Base-by-base conservation (phyloP, 1,284 basidiomycete genomes). In the Ustilago lituana region DNA sequence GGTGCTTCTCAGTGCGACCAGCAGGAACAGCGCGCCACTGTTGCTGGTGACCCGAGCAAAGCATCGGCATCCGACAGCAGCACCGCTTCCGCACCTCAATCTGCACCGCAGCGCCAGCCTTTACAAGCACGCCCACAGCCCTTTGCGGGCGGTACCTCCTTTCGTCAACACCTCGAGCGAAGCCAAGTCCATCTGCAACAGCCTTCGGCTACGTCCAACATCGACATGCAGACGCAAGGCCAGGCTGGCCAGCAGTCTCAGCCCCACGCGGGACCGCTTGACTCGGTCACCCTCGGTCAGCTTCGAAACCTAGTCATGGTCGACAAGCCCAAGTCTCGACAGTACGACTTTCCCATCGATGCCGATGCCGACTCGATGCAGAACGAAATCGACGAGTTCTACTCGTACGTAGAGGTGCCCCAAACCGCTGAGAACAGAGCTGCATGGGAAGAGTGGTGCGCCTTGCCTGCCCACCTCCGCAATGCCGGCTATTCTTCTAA, bases 371-470 rank as follows among this genome's bases (percentile, higher is more conserved):
- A 98, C 83, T 92, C 91, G 15, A 88, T 97, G 39, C 90, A 94
- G 86, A 91, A 92, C 76, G 96, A 98, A 83, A 90, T 99, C 41
- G 92, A 98, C 69, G 96, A 98, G 84, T 98, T 98, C 84, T 98
- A 96, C 84, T 93, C 93, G 23, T 98, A 97, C 84, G 90, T 95
- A 57, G 95, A 98, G 84, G 93, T 94, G 86, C 89, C 90, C 1
- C 91, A 94, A 81, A 89, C 94, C 14, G 88, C 89, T 3, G 92
- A 94, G 85, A 94, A 94, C 81, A 84, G 92, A 63, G 89, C 89
- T 75, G 89, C 90, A 39, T 98, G 93, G 90, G 88, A 90, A 76
- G 90, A 90, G 45, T 81, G 79, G 79, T 74, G 73, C 46, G 37
- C 58, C 19, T 37, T 61, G n/a, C 54, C 56, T 9, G 38, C 53